Evolutionary conservation across 179 eudicot genomes (phyloP), one percentile per base, ranked within the genome.

Genomic region (Gypsophila paniculata): DNA sequence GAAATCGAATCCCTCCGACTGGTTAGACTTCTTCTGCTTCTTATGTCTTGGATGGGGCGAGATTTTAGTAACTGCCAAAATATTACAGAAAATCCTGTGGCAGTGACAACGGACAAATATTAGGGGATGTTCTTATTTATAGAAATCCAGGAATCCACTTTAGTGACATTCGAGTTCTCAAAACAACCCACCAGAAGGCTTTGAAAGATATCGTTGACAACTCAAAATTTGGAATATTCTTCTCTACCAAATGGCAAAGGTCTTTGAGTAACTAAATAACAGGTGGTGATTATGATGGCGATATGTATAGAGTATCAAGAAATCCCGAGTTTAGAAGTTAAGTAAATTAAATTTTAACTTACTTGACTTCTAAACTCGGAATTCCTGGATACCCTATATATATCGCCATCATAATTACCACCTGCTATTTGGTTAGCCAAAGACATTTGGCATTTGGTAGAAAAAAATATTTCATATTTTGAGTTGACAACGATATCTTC

Each of bases 201-300:
- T 39, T 93, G 82, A 86, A 85, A 53, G 88, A 82, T 0, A 8
- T 79, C 69, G 87, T 93, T 8, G 97, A 97, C 19, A 85, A 82
- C 76, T 81, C 98, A 14, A 93, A 88, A 67, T 91, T 85, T 75
- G 98, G 81, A 22, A 86, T 89, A 62, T 93, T 93, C 77, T 93
- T 93, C 65, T 87, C 96, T 6, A 75, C 82, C 12, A 85, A 87
- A 58, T 97, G 98, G 46, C 72, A 14, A 49, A 85, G 93, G 73
- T 89, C 96, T 3, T 75, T 82, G 57, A 96, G 82, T 18, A 85
- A 81, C 46, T 90, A 93, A 88, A 89, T 93, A 63, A 97, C 96
- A 14, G 91, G 90, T 67, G 96, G 96, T 65, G 98, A 92, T 76
- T 90, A 86, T 75, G 98, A 92, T 79, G 98, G 98, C 9, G 98